These are phyloP conservation scores for Astrephomene gubernaculifera DNA, from an alignment of 139 green algal genomes.

Conservation along the genomic window DNA sequence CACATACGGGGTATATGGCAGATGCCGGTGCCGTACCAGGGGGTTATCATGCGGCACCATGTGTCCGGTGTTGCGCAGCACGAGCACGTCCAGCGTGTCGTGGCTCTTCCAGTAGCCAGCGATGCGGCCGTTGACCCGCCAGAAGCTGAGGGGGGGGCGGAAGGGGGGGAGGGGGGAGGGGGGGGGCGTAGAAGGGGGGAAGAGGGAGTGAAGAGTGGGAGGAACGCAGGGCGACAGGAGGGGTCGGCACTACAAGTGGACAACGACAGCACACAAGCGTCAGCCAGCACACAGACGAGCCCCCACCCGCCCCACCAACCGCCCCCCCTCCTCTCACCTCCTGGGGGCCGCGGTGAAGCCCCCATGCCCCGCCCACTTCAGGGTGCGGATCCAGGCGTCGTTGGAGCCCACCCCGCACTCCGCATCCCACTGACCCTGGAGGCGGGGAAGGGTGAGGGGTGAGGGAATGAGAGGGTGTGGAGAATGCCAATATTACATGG, in stretches of 20 bases:
- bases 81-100: constrained; percentile 47
- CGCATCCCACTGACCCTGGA: constrained; percentile 64
- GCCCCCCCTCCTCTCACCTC: too few species aligned
- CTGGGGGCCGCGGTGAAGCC: constrained; percentile 13
- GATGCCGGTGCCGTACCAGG: constrained; percentile 12
- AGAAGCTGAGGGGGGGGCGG: background rate
- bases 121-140: constrained; percentile 45
- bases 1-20: background rate
- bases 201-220: too few species aligned
- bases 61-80: constrained; percentile 66
- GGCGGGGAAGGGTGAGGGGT: background rate
- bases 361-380: constrained; percentile 50
- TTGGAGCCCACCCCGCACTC: constrained; percentile 69
- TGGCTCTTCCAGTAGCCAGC: constrained; percentile 47
- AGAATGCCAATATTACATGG: too few species aligned
- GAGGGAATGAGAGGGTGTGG: background rate
- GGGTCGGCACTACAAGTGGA: too few species aligned
- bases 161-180: background rate
- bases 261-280: too few species aligned
- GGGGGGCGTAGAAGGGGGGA: too few species aligned
- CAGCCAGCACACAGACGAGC: too few species aligned
- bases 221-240: too few species aligned
- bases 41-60: constrained; percentile 71
- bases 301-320: too few species aligned
- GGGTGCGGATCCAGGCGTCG: constrained; percentile 63